phyloP scores from a whole-genome alignment of 2,329 filamentous ascomycete species.

The Claviceps pusilla region DNA sequence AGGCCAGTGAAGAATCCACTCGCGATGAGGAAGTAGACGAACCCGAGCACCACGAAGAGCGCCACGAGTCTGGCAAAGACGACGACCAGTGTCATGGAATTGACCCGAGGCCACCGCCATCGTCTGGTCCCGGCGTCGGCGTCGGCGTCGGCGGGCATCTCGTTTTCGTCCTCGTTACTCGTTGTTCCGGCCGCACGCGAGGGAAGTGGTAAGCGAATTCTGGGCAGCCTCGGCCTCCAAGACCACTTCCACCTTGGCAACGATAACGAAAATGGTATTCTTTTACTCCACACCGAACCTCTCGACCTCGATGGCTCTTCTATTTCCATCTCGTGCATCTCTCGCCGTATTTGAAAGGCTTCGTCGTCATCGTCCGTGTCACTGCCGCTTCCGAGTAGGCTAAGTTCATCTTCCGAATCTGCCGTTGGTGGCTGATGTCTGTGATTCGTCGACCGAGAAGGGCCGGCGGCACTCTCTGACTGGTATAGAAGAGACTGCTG shows the following conservation, averaged over 20 bases:
- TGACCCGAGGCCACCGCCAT: slow-evolving; percentile 23
- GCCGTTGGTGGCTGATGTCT: slow-evolving; percentile 72
- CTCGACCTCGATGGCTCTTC: slow-evolving; percentile 45
- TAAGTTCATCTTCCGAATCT: slow-evolving; percentile 56
- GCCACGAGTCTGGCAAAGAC: slow-evolving; percentile 61
- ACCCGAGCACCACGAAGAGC: slow-evolving; percentile 56
- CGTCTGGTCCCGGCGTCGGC: slow-evolving; percentile 12
- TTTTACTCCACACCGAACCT: slow-evolving; percentile 37
- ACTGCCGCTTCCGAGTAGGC: slow-evolving; percentile 34
- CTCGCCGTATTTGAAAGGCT: slow-evolving; percentile 55
- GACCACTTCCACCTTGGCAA: slow-evolving; percentile 40
- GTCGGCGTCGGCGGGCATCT: slow-evolving; percentile 9
- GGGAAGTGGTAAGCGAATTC: slow-evolving; percentile 33
- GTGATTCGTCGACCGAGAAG: slow-evolving; percentile 25
- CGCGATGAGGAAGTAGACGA: slow-evolving; percentile 75
- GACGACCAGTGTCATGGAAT: slow-evolving; percentile 34
- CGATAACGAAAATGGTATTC: slow-evolving; percentile 37
- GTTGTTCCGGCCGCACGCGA: slow-evolving; percentile 17
- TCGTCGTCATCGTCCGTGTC: slow-evolving; percentile 31
- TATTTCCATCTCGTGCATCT: slow-evolving; percentile 82
- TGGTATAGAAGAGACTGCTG: slow-evolving; percentile 58
- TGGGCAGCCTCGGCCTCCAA: slow-evolving; percentile 39
- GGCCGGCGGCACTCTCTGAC: slow-evolving; percentile 25
- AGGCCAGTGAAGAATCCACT: slow-evolving; percentile 65
- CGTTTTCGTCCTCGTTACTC: slow-evolving; percentile 6